Percentiles rank a stretch among this genome's conserved stretches.
phyloP scores from a whole-genome alignment of 768 basidiomycete species.

The Tricholoma bakamatsutake region DNA sequence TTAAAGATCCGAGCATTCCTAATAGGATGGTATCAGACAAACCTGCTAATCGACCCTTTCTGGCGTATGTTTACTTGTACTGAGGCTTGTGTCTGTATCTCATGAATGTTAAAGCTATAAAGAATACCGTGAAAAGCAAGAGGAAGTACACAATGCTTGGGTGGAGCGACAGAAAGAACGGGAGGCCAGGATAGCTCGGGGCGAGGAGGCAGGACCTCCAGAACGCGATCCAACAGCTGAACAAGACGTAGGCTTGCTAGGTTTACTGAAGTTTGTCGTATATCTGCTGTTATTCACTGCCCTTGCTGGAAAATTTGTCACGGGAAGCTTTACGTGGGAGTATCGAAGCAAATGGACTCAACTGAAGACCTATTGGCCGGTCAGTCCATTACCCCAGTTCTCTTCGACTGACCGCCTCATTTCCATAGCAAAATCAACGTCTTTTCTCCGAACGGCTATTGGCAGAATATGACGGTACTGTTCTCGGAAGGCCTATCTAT shows the following conservation, averaged over 20 bases:
- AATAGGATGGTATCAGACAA: constrained; percentile 68
- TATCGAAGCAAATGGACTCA: constrained; percentile 59
- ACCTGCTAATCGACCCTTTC: constrained; percentile 79
- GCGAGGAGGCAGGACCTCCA: constrained; percentile 67
- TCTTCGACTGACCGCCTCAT: neutral
- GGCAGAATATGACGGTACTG: constrained; percentile 64
- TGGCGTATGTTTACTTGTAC: constrained; percentile 52
- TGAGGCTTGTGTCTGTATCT: constrained; percentile 6
- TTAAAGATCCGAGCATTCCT: constrained; percentile 57
- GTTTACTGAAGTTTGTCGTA: constrained; percentile 65
- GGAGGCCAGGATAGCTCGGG: constrained; percentile 65
- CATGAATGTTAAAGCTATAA: constrained; percentile 43
- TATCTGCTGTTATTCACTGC: constrained; percentile 46
- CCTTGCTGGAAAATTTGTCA: constrained; percentile 77
- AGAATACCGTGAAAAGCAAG: constrained; percentile 58
- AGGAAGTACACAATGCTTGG: constrained; percentile 59
- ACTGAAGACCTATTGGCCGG: constrained; percentile 60
- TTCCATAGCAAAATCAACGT: constrained; percentile 46
- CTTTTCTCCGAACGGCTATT: constrained; percentile 73
- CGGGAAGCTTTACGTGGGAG: constrained; percentile 86
- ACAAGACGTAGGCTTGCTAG: constrained; percentile 57
- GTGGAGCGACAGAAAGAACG: constrained; percentile 64
- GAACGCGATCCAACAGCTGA: constrained; percentile 70
- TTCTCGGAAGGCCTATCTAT: constrained; percentile 65
- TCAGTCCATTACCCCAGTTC: constrained; percentile 22